phyloP scores from a whole-genome alignment of 2,329 filamentous ascomycete genomes.

The Trichoderma sp. region DNA sequence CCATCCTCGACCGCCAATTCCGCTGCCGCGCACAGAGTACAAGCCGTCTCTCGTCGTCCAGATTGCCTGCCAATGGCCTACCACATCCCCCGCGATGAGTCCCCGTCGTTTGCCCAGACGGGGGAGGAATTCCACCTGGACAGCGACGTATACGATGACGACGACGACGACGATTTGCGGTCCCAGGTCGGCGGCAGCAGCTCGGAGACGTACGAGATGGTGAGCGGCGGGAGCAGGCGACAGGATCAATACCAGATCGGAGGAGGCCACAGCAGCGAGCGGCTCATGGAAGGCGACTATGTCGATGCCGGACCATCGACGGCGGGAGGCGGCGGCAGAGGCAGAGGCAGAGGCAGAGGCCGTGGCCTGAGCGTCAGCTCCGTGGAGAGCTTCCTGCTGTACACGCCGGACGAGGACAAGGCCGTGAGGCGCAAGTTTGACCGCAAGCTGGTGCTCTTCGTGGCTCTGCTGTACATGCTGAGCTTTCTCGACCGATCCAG shows the following conservation, averaged over 20 bases:
- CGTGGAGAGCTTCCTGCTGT: slow-evolving; percentile 40
- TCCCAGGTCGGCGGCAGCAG: slow-evolving; percentile 31
- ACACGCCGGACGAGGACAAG: slow-evolving; percentile 66
- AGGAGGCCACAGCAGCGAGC: slow-evolving; percentile 19
- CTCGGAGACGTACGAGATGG: slow-evolving; percentile 36
- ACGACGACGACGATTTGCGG: slow-evolving; percentile 30
- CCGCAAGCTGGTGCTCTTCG: slow-evolving; percentile 70
- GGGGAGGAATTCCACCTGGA: slow-evolving; percentile 37
- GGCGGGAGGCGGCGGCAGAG: neutral
- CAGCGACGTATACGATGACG: slow-evolving; percentile 25
- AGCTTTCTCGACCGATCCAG: slow-evolving; percentile 84
- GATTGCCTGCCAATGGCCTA: slow-evolving; percentile 21
- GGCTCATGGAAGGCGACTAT: slow-evolving; percentile 23
- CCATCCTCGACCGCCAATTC: neutral
- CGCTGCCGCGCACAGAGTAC: slow-evolving; percentile 4
- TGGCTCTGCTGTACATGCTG: slow-evolving; percentile 78
- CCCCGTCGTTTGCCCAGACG: slow-evolving; percentile 41
- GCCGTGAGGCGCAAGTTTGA: slow-evolving; percentile 74
- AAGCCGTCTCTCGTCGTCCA: neutral
- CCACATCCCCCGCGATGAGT: slow-evolving; percentile 27
- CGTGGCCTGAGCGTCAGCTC: slow-evolving; percentile 30
- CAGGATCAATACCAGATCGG: slow-evolving; percentile 17
- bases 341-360: slow-evolving; percentile 6
- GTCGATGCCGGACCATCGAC: slow-evolving; percentile 23
- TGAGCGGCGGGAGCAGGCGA: slow-evolving; percentile 26